Conservation (phyloP, 2,329 filamentous ascomycete genomes). For the Aspergillus felis region DNA sequence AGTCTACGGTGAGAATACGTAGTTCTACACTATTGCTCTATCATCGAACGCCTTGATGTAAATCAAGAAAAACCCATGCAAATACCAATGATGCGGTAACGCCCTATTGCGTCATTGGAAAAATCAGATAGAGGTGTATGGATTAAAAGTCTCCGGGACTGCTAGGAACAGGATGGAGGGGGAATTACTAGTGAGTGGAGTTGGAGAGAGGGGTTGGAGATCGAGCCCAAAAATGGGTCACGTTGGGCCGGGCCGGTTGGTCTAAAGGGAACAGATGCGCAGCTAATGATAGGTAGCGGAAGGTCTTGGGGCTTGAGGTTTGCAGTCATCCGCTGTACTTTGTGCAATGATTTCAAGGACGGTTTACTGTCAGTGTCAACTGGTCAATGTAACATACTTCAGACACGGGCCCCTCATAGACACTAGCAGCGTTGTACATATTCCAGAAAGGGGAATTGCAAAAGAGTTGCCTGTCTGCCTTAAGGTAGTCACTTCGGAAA, state of each 20-base stretch:
- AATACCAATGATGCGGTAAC: neutral
- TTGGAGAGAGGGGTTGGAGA: neutral
- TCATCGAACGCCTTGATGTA: neutral
- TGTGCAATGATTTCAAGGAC: neutral
- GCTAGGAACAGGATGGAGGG: neutral
- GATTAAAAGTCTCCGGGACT: neutral
- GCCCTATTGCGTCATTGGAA: neutral
- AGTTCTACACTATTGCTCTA: neutral
- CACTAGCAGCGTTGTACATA: neutral
- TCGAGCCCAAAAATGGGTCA: neutral
- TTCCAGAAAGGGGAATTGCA: neutral
- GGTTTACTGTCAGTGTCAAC: neutral
- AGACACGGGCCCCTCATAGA: neutral
- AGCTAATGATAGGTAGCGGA: no score
- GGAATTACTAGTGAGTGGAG: neutral
- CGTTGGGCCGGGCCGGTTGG: neutral
- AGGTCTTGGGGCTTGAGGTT: neutral
- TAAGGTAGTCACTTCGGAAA: neutral
- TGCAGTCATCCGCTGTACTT: neutral
- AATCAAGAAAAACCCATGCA: neutral
- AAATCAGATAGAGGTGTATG: neutral
- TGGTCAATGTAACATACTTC: neutral
- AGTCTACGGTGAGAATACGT: neutral
- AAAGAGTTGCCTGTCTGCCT: neutral
- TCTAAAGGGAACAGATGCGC: no score